Evolutionary conservation across 163 green algal species (phyloP).

Genomic region (Scenedesmus sp.): DNA sequence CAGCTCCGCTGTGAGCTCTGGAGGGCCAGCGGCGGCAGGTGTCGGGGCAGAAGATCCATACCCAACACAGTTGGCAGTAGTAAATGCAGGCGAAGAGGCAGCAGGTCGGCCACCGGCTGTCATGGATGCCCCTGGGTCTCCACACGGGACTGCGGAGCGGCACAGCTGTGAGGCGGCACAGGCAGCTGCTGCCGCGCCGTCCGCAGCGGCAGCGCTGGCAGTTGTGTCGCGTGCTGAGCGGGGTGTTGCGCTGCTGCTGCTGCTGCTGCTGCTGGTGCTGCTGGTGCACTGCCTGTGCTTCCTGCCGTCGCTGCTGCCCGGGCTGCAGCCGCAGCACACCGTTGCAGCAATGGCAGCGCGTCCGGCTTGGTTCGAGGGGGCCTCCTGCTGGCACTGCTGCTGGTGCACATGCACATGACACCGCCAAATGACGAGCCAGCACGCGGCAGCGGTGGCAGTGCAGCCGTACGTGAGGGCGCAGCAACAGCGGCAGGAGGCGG

Average conservation of each 20-base stretch:
- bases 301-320: slow-evolving; percentile 19
- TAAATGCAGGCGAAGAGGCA: background rate
- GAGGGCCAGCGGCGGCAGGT: background rate
- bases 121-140: background rate
- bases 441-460: background rate
- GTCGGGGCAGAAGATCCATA: background rate
- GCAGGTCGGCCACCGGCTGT: background rate
- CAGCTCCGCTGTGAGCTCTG: background rate
- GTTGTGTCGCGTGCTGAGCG: background rate
- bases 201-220: background rate
- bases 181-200: background rate
- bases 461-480: background rate
- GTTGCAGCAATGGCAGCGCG: background rate
- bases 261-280: slow-evolving; percentile 22
- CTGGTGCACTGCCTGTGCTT: slow-evolving; percentile 5
- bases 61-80: background rate
- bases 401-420: background rate
- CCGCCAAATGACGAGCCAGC: background rate
- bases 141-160: background rate
- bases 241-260: background rate
- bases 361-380: background rate
- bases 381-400: background rate
- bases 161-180: background rate
- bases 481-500: background rate
- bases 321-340: slow-evolving; percentile 12